Conservation (phyloP, 352 stramenopile species). For the Pythium plurisporium region DNA sequence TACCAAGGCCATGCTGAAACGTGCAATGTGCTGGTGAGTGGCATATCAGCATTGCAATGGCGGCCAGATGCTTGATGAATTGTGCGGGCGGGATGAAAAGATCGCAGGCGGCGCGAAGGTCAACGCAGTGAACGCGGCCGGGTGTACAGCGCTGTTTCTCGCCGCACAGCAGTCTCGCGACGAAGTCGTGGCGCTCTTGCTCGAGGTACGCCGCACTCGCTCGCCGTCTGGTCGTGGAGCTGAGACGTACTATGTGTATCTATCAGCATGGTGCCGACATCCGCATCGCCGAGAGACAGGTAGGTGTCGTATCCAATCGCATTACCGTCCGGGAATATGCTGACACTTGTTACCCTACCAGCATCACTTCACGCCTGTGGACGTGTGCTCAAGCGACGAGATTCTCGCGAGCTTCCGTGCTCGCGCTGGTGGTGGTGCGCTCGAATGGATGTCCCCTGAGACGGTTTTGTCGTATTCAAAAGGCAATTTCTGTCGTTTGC, state of each 20-base stretch:
- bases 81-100: too few relatives aligned
- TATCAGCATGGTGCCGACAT: conserved; percentile 50
- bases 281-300: conserved; percentile 42
- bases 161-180: conserved; percentile 52
- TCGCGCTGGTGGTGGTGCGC: conserved; percentile 36
- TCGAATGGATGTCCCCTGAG: background rate
- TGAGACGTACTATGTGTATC: background rate
- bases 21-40: conserved; percentile 39
- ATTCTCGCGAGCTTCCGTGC: conserved; percentile 44
- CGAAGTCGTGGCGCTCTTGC: conserved; percentile 38
- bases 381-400: conserved; percentile 43
- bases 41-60: too few relatives aligned
- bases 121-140: conserved; percentile 45
- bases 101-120: conserved; percentile 39
- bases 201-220: conserved; percentile 33
- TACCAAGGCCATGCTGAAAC: conserved; percentile 51
- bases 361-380: conserved; percentile 55
- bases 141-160: conserved; percentile 71
- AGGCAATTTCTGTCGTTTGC: background rate
- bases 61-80: background rate
- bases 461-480: background rate
- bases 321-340: background rate
- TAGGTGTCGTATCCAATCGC: conserved; percentile 1
- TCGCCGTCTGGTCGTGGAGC: background rate
- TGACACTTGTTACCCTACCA: conserved; percentile 11